Conservation (phyloP, 768 basidiomycete genomes). For the Crucibulum laeve region DNA sequence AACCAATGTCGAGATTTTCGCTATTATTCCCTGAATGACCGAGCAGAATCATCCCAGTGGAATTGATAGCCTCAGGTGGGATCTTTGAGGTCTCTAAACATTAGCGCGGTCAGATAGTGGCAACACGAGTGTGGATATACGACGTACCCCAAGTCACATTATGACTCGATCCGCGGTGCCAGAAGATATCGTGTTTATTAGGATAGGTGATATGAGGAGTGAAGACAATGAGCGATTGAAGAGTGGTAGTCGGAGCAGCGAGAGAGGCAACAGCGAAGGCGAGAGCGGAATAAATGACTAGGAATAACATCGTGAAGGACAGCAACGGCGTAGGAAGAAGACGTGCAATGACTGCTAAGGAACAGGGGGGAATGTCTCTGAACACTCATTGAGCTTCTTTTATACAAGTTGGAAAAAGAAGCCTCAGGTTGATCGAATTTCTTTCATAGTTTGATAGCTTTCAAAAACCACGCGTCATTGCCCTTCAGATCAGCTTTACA, state of each 20-base stretch:
- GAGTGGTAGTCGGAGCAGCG: slow-evolving; percentile 14
- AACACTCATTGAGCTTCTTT: not conserved
- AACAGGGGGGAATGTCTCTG: not conserved
- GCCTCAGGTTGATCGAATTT: not conserved
- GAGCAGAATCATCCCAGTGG: slow-evolving; percentile 35
- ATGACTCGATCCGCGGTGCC: slow-evolving; percentile 27
- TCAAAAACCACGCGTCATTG: too few species aligned
- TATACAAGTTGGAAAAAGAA: not conserved
- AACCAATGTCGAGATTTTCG: slow-evolving; percentile 46
- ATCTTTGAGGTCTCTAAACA: slow-evolving; percentile 21
- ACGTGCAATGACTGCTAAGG: not conserved
- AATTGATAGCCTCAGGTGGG: slow-evolving; percentile 27
- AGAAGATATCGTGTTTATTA: slow-evolving; percentile 13
- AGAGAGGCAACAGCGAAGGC: slow-evolving; percentile 18
- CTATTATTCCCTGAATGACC: slow-evolving; percentile 29
- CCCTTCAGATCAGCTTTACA: too few species aligned
- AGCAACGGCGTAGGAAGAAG: not conserved
- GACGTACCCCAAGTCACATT: slow-evolving; percentile 34
- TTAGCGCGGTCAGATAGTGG: not conserved
- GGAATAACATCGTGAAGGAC: not conserved
- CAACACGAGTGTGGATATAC: not conserved
- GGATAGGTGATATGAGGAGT: slow-evolving; percentile 37
- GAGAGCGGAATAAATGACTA: slow-evolving; percentile 16
- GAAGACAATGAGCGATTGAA: slow-evolving; percentile 22
- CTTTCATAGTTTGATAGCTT: not conserved